Conservation (phyloP, 208 protist genomes). For the Acanthamoeba castellanii region DNA sequence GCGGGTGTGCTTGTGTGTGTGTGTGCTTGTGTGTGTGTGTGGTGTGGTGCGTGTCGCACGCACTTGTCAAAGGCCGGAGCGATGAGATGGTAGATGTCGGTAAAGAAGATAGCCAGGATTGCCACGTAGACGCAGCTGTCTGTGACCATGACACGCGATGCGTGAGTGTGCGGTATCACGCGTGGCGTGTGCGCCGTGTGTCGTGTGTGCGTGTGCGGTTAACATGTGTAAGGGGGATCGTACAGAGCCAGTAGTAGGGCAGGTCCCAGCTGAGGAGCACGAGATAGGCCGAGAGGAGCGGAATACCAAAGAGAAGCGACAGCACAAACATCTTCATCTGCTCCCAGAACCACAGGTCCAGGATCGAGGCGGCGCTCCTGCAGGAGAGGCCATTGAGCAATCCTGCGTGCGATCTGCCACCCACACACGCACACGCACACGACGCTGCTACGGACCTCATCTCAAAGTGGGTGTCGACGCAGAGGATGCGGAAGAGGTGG, state of each 20-base stretch:
- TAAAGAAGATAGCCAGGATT: constrained; percentile 49
- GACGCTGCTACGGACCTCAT: neutral
- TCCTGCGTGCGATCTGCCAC: neutral
- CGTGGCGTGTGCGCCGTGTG: no score
- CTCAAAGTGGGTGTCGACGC: constrained; percentile 54
- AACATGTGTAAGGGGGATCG: no score
- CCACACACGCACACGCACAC: neutral
- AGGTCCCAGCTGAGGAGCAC: constrained; percentile 49
- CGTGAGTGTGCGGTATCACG: neutral
- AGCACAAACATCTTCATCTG: constrained; percentile 67
- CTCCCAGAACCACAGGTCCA: constrained; percentile 32
- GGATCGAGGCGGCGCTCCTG: constrained; percentile 21
- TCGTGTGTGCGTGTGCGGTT: no score
- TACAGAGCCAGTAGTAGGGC: constrained; percentile 54
- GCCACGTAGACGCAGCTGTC: constrained; percentile 53
- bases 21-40: no score
- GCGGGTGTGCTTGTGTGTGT: no score
- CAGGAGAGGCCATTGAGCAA: neutral
- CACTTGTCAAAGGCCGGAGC: constrained; percentile 38
- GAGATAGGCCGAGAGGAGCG: constrained; percentile 13
- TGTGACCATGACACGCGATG: neutral
- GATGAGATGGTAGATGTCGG: constrained; percentile 62
- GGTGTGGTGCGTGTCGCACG: neutral
- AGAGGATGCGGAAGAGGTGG: constrained; percentile 35
- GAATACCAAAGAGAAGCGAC: neutral